phyloP scores from a whole-genome alignment of 2,329 filamentous ascomycete species.

The Penicillium sp. region DNA sequence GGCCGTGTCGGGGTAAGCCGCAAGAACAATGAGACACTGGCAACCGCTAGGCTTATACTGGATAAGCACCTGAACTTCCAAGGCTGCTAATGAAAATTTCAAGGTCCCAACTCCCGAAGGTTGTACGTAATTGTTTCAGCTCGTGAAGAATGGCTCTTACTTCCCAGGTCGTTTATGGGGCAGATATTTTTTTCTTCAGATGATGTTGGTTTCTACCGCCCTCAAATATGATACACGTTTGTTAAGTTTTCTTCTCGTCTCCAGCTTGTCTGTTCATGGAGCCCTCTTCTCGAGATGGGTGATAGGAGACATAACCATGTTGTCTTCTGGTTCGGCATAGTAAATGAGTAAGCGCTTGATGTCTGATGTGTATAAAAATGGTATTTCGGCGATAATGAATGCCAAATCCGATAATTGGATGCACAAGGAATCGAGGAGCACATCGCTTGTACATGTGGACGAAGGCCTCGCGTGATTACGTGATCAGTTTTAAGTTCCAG shows the following conservation, averaged over 20 bases:
- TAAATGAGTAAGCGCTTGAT: not conserved
- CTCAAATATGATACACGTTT: not conserved
- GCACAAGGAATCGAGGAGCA: not conserved
- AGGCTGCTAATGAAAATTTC: not conserved
- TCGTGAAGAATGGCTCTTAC: not conserved
- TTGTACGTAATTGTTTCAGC: not conserved
- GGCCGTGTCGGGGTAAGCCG: not conserved
- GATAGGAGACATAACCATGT: not conserved
- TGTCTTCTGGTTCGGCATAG: not conserved
- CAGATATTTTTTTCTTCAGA: not conserved
- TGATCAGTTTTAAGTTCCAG: not conserved
- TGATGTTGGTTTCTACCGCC: not conserved
- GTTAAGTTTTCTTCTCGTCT: not conserved
- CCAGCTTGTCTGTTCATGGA: not conserved
- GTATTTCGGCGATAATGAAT: not conserved
- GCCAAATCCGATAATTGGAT: not conserved
- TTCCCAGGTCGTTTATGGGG: not conserved
- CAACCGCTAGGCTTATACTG: slow-evolving; percentile 4
- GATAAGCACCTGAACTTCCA: not conserved
- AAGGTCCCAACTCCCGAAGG: not conserved
- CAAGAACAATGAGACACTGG: not conserved
- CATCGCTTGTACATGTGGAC: not conserved
- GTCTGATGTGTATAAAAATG: too few relatives aligned
- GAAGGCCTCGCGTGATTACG: not conserved
- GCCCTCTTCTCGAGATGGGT: not conserved